A percentile compares a stretch with the other conserved stretches of the same genome.
phyloP scores from a whole-genome alignment of 1,284 basidiomycete species.

The Moesziomyces globuligerus region DNA sequence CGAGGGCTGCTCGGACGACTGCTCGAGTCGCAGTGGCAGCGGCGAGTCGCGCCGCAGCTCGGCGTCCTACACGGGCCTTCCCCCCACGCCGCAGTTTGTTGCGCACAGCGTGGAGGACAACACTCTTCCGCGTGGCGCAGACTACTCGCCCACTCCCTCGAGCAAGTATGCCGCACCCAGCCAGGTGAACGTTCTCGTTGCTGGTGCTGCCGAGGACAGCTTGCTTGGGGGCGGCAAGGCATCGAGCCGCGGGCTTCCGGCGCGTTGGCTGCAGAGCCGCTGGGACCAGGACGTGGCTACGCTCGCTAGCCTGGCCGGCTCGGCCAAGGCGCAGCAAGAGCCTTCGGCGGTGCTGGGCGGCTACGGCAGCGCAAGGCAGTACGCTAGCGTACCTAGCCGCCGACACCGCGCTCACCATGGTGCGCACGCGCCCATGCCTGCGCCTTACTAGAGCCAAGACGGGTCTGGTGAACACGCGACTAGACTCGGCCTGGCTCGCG shows the following conservation, averaged over 20 bases:
- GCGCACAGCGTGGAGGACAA: constrained; percentile 36
- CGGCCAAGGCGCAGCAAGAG: constrained; percentile 14
- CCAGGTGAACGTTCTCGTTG: constrained; percentile 7
- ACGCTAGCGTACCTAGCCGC: constrained; percentile 20
- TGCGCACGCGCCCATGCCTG: no score
- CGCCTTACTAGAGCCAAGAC: no score
- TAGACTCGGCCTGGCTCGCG: no score
- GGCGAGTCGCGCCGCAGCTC: constrained; percentile 49
- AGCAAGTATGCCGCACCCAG: constrained; percentile 11
- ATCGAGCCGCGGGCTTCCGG: constrained; percentile 18
- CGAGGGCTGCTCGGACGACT: constrained; percentile 39
- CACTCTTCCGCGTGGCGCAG: constrained; percentile 2
- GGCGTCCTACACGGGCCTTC: constrained; percentile 55
- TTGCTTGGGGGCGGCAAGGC: constrained; percentile 18
- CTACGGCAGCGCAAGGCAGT: constrained; percentile 11
- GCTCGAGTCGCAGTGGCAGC: constrained; percentile 50
- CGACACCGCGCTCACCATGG: background rate
- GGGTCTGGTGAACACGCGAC: no score
- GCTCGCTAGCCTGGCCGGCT: constrained; percentile 7
- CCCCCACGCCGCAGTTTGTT: constrained; percentile 51
- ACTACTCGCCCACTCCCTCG: constrained; percentile 31
- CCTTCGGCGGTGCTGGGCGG: constrained; percentile 5
- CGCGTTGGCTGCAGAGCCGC: constrained; percentile 32
- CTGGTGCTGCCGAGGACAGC: constrained; percentile 10
- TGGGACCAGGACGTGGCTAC: constrained; percentile 28